These are phyloP conservation scores for Boletus pseudo-olivaceus DNA, from an alignment of 768 basidiomycete species.

Conservation along the genomic window DNA sequence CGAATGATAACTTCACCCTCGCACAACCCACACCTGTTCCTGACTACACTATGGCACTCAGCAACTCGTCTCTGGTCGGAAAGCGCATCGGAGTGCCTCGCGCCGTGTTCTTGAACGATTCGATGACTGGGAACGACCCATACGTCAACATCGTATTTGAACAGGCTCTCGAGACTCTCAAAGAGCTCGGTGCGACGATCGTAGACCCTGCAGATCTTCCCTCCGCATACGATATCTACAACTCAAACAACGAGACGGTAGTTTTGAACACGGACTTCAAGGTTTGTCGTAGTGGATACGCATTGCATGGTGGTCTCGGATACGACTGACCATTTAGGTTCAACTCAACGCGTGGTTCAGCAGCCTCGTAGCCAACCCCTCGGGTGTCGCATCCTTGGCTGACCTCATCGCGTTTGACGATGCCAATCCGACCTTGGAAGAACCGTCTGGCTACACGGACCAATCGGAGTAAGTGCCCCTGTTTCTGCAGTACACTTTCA, in stretches of 20 bases:
- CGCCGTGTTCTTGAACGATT: slow-evolving; percentile 30
- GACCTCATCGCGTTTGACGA: slow-evolving; percentile 57
- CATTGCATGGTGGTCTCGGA: not conserved
- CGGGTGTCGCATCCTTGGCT: slow-evolving; percentile 55
- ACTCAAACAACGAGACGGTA: slow-evolving; percentile 50
- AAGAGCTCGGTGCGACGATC: slow-evolving; percentile 43
- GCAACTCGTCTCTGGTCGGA: slow-evolving; percentile 44
- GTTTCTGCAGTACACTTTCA: not conserved
- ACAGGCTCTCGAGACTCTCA: slow-evolving; percentile 36
- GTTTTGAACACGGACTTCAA: slow-evolving; percentile 60
- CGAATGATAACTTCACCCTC: slow-evolving; percentile 52
- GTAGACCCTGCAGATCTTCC: slow-evolving; percentile 65
- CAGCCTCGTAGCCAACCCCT: slow-evolving; percentile 47
- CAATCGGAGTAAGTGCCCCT: slow-evolving; percentile 35
- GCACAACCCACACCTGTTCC: slow-evolving; percentile 51
- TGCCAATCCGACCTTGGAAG: slow-evolving; percentile 47
- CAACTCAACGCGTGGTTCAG: slow-evolving; percentile 49
- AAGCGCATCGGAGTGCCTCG: slow-evolving; percentile 55
- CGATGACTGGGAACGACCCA: slow-evolving; percentile 24
- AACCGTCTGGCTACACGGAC: slow-evolving; percentile 31
- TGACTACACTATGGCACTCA: slow-evolving; percentile 53
- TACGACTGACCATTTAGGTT: slow-evolving; percentile 33
- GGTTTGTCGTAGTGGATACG: slow-evolving; percentile 29
- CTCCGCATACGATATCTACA: slow-evolving; percentile 46
- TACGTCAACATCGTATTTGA: slow-evolving; percentile 38